Percentiles rank a stretch among this genome's conserved stretches.
phyloP scores from a whole-genome alignment of 1,284 basidiomycete species.

The Farysia itapuensis region DNA sequence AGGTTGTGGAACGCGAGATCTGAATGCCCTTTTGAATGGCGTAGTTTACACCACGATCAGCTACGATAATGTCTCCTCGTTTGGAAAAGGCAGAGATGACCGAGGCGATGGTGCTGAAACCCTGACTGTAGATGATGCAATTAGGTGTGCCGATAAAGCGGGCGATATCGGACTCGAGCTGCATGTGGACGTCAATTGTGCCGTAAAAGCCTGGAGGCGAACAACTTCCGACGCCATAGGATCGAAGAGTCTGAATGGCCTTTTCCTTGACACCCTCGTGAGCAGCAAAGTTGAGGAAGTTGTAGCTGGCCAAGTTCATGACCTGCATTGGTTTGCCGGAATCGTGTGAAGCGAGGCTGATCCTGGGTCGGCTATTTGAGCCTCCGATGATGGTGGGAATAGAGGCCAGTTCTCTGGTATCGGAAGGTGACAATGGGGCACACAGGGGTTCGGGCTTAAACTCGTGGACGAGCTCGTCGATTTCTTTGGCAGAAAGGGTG shows the following conservation, averaged over 20 bases:
- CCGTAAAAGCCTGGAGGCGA: slow-evolving; percentile 98
- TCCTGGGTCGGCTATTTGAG: slow-evolving; percentile 71
- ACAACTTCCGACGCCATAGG: slow-evolving; percentile 93
- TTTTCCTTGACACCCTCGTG: slow-evolving; percentile 84
- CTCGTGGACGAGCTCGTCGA: slow-evolving; percentile 92
- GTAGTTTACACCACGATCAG: slow-evolving; percentile 90
- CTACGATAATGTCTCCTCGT: slow-evolving; percentile 96
- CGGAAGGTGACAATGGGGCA: slow-evolving; percentile 67
- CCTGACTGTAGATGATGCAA: slow-evolving; percentile 91
- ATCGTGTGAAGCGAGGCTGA: slow-evolving; percentile 73
- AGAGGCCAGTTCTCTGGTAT: slow-evolving; percentile 71
- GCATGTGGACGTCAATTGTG: slow-evolving; percentile 88
- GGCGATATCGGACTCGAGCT: slow-evolving; percentile 84
- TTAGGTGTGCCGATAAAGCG: slow-evolving; percentile 86
- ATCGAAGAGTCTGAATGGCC: slow-evolving; percentile 81
- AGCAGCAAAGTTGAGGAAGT: slow-evolving; percentile 87
- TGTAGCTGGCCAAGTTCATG: slow-evolving; percentile 84
- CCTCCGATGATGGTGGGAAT: slow-evolving; percentile 80
- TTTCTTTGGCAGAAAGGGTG: slow-evolving; percentile 89
- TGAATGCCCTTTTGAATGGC: slow-evolving; percentile 97
- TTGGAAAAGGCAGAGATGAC: slow-evolving; percentile 98
- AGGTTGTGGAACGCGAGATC: slow-evolving; percentile 86
- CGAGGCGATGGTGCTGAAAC: slow-evolving; percentile 86
- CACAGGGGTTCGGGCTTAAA: slow-evolving; percentile 88
- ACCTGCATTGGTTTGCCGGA: slow-evolving; percentile 68